Base-by-base conservation (phyloP, 163 green algal species). In the Scenedesmus sp. region DNA sequence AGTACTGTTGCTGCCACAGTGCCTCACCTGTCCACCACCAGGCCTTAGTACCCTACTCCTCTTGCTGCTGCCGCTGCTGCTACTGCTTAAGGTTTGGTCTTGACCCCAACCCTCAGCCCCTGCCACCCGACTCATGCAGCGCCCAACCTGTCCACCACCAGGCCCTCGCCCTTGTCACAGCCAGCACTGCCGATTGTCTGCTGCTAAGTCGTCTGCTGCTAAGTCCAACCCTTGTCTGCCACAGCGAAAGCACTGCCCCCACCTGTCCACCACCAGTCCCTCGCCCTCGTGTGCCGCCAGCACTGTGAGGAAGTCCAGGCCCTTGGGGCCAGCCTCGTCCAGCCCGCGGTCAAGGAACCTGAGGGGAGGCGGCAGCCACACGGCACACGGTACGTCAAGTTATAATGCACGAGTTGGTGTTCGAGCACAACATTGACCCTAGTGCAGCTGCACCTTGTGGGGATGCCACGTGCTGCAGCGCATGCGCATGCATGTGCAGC, bases 201-300 rank as follows among this genome's bases (percentile, higher is more conserved):
- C 74, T 52, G n/a, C n/a, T 54, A 20, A 7, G 12, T 16, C 74
- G 12, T 3, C 20, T 82, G n/a, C 10, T 15, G 26, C n/a, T 56
- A 15, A 52, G 74, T 3, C 74, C n/a, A 52, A 3, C 74, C 2
- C 20, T 20, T 46, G 34, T 46, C 34, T 46, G 34, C 5, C 13
- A 15, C 20, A 82, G 18, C 70, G 13, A 10, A 9, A 13, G 46
- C 81, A 62, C 34, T 3, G 23, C 23, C 52, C 86, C 20, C 57
- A 86, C 88, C 89, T 88, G 76, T 96, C 95, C 52, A 95, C 82
- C n/a, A 97, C 84, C 76, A 97, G 92, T 16, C 95, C 95, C 92
- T 97, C 95, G 8, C 94, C 95, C 92, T 97, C 95, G 84, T 97
- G 95, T 1, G 94, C 88, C 0, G 89, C 94, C 56, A 97, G 92